A percentile compares a stretch with the other conserved stretches of the same genome.
These are phyloP conservation scores for Deinandra increscens DNA, from an alignment of 129 eudicot species.

Conservation along the genomic window DNA sequence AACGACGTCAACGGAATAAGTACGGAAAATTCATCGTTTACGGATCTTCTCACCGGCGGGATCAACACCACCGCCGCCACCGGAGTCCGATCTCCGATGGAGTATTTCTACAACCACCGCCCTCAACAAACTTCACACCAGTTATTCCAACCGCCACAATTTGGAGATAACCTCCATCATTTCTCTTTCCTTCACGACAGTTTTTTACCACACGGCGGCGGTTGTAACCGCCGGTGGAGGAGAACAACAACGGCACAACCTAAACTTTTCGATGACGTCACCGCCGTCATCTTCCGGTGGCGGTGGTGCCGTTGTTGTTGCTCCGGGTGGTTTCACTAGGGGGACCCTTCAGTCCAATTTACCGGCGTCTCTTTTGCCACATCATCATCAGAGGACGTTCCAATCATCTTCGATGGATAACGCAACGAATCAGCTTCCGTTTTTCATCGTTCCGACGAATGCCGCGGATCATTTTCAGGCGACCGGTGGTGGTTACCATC, in stretches of 20 bases:
- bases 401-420: constrained; percentile 49
- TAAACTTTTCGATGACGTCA: constrained; percentile 54
- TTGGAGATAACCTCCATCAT: constrained; percentile 44
- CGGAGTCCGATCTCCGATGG: no score
- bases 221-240: no score
- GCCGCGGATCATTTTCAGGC: constrained; percentile 46
- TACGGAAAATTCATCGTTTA: constrained; percentile 56
- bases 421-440: constrained; percentile 43
- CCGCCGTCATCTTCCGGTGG: constrained; percentile 32
- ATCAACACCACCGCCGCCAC: constrained; percentile 22
- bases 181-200: no score
- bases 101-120: no score
- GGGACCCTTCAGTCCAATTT: constrained; percentile 99
- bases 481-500: constrained; percentile 45
- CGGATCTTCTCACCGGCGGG: constrained; percentile 70
- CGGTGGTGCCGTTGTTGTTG: constrained; percentile 41
- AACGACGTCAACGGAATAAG: no score
- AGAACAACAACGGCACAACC: no score
- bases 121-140: no score
- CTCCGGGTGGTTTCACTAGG: constrained; percentile 82
- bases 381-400: constrained; percentile 60
- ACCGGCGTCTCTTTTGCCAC: constrained; percentile 37
- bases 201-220: no score
- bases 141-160: no score
- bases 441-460: constrained; percentile 50